Conservation (phyloP, 2,329 filamentous ascomycete species). For the Chaetoscypha palmicola region DNA sequence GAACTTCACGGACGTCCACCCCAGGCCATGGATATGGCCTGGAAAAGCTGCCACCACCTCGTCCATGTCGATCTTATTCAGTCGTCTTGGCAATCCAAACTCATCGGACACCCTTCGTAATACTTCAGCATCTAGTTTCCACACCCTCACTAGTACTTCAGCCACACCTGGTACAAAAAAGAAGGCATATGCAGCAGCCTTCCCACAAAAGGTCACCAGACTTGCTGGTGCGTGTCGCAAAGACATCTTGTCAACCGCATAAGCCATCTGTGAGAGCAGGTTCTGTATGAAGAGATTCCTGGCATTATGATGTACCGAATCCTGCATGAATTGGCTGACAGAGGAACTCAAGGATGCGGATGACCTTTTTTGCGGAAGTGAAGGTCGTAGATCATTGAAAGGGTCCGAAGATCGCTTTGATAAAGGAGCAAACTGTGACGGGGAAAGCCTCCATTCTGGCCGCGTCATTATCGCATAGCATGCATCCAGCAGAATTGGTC, state of each 20-base stretch:
- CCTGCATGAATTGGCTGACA: slow-evolving; percentile 58
- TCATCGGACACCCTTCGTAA: slow-evolving; percentile 56
- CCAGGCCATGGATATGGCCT: slow-evolving; percentile 48
- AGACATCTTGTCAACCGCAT: slow-evolving; percentile 69
- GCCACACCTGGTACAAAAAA: slow-evolving; percentile 67
- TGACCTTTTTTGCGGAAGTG: slow-evolving; percentile 29
- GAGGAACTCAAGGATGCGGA: slow-evolving; percentile 50
- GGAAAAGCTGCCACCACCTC: slow-evolving; percentile 33
- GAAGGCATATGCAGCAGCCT: slow-evolving; percentile 66
- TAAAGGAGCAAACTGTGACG: slow-evolving; percentile 49
- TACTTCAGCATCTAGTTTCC: slow-evolving; percentile 52
- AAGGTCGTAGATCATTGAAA: slow-evolving; percentile 25
- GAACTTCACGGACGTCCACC: slow-evolving; percentile 51
- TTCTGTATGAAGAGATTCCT: slow-evolving; percentile 65
- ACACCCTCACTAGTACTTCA: slow-evolving; percentile 59
- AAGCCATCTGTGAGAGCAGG: slow-evolving; percentile 60
- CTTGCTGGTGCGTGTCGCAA: slow-evolving; percentile 48
- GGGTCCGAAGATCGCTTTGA: slow-evolving; percentile 34
- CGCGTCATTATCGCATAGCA: slow-evolving; percentile 64
- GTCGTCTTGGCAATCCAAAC: slow-evolving; percentile 49
- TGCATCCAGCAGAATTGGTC: slow-evolving; percentile 62
- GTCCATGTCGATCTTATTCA: slow-evolving; percentile 36
- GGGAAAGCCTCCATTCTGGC: slow-evolving; percentile 59
- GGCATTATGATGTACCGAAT: slow-evolving; percentile 66
- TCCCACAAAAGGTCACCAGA: slow-evolving; percentile 63